Conservation (phyloP, 1,284 basidiomycete genomes). For the Fereydounia khargensis region DNA sequence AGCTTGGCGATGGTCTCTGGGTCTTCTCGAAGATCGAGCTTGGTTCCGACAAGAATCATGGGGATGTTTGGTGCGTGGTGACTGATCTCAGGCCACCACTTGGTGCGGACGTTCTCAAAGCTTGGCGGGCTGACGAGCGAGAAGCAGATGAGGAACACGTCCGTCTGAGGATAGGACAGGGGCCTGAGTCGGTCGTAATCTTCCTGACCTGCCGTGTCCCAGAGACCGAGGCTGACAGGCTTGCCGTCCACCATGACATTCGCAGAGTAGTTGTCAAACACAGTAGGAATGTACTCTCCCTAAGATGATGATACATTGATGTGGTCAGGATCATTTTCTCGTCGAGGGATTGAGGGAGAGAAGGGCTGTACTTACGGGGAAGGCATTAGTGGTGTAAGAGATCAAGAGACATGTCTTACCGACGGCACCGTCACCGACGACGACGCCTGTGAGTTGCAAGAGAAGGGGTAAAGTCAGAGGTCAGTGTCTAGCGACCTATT, state of each 20-base stretch:
- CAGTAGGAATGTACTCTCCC: constrained; percentile 61
- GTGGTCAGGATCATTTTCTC: not conserved
- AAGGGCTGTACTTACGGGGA: constrained; percentile 52
- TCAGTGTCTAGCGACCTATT: not conserved
- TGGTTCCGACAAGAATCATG: constrained; percentile 94
- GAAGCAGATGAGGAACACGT: constrained; percentile 99
- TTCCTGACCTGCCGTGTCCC: constrained; percentile 62
- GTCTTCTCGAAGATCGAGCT: constrained; percentile 95
- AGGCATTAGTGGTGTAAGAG: constrained; percentile 57
- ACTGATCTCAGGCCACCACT: constrained; percentile 62
- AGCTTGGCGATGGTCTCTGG: constrained; percentile 85
- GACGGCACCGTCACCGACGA: constrained; percentile 57
- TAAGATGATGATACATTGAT: constrained; percentile 1
- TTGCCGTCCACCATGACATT: constrained; percentile 98
- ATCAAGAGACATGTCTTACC: constrained; percentile 57
- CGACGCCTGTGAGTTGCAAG: constrained; percentile 28
- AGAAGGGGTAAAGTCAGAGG: not conserved
- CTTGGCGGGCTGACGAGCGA: constrained; percentile 93
- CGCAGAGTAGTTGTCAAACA: constrained; percentile 88
- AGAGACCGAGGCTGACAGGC: constrained; percentile 93
- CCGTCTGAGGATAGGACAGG: constrained; percentile 96
- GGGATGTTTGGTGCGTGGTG: constrained; percentile 93
- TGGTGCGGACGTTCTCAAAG: constrained; percentile 97
- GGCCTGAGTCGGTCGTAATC: constrained; percentile 91
- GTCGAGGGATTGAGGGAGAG: too few relatives aligned